These are phyloP conservation scores for Trichoderma atrobrunneum DNA, from an alignment of 2,329 filamentous ascomycete genomes.

Conservation along the genomic window DNA sequence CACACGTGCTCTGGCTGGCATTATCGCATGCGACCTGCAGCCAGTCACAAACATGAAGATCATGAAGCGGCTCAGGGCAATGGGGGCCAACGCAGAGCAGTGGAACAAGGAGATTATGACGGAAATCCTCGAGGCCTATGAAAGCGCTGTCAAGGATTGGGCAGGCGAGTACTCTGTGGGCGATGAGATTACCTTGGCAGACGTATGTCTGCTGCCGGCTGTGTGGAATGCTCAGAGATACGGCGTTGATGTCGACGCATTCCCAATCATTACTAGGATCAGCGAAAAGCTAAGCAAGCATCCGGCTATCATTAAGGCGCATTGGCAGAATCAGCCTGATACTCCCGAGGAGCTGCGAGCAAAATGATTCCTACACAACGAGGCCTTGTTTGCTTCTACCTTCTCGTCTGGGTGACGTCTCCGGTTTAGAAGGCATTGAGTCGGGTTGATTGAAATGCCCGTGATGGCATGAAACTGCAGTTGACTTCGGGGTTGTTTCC, in stretches of 20 bases:
- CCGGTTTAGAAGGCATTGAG: background rate
- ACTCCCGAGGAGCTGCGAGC: conserved; percentile 35
- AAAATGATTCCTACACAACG: background rate
- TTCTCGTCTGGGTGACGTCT: background rate
- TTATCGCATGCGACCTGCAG: conserved; percentile 58
- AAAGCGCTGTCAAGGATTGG: conserved; percentile 38
- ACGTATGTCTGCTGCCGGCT: conserved; percentile 57
- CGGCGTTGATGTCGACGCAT: conserved; percentile 50
- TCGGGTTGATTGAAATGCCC: background rate
- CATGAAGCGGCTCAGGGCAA: conserved; percentile 45
- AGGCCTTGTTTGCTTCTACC: background rate
- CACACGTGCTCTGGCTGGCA: conserved; percentile 51
- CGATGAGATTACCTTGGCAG: conserved; percentile 54
- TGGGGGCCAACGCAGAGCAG: conserved; percentile 42
- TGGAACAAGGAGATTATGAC: conserved; percentile 54
- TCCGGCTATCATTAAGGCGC: conserved; percentile 50
- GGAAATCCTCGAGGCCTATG: conserved; percentile 56
- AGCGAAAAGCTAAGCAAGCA: conserved; percentile 45
- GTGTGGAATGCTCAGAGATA: conserved; percentile 56
- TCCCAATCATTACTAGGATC: conserved; percentile 46
- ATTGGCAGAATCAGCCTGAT: conserved; percentile 55
- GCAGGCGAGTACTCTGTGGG: conserved; percentile 55
- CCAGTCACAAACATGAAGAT: conserved; percentile 58
- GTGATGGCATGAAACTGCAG: background rate
- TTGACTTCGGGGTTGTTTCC: background rate